Conservation (phyloP, 75 land plant species). For the Gnetum montanum region DNA sequence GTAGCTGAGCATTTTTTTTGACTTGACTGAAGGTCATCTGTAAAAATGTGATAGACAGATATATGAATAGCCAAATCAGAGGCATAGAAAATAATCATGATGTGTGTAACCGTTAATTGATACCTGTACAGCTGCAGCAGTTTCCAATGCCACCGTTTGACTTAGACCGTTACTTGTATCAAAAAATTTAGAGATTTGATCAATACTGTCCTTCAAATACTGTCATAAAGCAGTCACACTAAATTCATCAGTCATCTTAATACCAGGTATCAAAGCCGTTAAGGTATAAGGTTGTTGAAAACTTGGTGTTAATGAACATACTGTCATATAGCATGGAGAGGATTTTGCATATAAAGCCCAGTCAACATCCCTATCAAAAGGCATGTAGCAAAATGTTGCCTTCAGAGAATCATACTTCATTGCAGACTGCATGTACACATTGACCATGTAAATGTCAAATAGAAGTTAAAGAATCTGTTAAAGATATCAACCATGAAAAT, state of each 20-base stretch:
- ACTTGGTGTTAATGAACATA: slow-evolving; percentile 21
- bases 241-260: slow-evolving; percentile 3
- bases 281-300: neutral
- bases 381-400: slow-evolving; percentile 60
- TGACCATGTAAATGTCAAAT: no score
- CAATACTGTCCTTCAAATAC: slow-evolving; percentile 78
- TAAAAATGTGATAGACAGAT: neutral
- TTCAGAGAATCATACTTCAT: slow-evolving; percentile 48
- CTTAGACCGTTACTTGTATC: slow-evolving; percentile 63
- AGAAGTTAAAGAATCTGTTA: no score
- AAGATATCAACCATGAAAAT: no score
- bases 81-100: no score
- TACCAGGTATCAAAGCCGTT: neutral
- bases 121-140: slow-evolving; percentile 98
- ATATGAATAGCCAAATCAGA: no score
- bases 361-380: slow-evolving; percentile 68
- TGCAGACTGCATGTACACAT: slow-evolving; percentile 63
- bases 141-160: slow-evolving; percentile 77
- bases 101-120: no score
- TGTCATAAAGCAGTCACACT: slow-evolving; percentile 12
- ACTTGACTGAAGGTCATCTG: slow-evolving; percentile 90
- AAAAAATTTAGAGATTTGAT: slow-evolving; percentile 66
- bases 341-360: slow-evolving; percentile 93
- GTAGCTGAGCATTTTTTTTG: slow-evolving; percentile 79
- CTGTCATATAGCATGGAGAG: slow-evolving; percentile 92